Base-by-base conservation (phyloP, 352 stramenopile species). In the Hyaloperonospora brassicae region DNA sequence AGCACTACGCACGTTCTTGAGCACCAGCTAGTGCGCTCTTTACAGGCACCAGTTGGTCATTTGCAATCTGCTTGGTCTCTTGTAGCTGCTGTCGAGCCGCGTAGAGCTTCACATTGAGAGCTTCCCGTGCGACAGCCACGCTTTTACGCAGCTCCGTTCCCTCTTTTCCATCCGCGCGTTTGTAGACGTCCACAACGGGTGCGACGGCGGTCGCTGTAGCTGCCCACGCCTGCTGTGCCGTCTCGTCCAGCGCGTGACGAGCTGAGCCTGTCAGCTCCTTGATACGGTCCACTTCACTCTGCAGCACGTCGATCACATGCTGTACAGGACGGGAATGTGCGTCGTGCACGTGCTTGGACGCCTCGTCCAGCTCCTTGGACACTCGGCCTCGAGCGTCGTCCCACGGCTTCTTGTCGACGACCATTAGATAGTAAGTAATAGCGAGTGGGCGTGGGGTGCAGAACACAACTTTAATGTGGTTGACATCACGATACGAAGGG, bases 121-220 rank as follows among this genome's bases (percentile, higher is more conserved):
- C 57, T 59, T 76, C 60, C 13, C 80, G 77, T 24, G 62, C 72
- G 14, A 27, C 43, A 2, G 64, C 72, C 41, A 90, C 68, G 17
- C 81, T 56, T 35, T 79, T 85, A 55, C 80, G 80, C 58, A 90
- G 59, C 53, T 69, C 53, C 17, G 80, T 90, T 49, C 80, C 80
- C 40, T 90, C 77, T 21, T 65, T 57, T 23, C 70, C 73, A 17
- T 84, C 70, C 27, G 76, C 78, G 57, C 80, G 70, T 52, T 86
- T 65, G 57, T 86, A 90, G 5, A 88, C 62, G 50, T 81, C 61
- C 45, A 81, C 60, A 46, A 87, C 57, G 10, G 77, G 80, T n/a
- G 53, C 59, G 44, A 79, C 64, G 17, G 66, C 48, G 51, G 55
- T 63, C 64, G 72, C 69, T 11, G 82, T 25, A n/a, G 58, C 39